Base-by-base conservation (phyloP, 805 yeast species). In the Candida odintsovae region DNA sequence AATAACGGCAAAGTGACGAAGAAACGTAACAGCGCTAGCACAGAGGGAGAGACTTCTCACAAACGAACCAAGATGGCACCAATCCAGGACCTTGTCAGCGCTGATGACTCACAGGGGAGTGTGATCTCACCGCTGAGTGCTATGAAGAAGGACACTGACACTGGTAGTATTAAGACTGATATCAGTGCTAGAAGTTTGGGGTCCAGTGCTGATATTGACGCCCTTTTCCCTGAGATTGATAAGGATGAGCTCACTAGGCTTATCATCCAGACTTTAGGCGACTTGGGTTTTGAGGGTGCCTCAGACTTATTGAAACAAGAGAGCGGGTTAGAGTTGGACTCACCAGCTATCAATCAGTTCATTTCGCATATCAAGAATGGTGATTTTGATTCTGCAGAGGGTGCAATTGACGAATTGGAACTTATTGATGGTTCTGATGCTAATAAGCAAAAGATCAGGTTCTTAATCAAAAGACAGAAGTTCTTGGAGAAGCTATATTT, bases 191-290 rank as follows among this genome's bases (percentile, higher is more conserved):
- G 13, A 8, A 11, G 19, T 8, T 16, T 16, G 11, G 20, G 3
- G 11, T 16, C 20, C 4, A 33, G 16, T 16, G 20, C 36, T 31
- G 38, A 42, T 49, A 26, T 44, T 1, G 37, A 20, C 1, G 9
- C 20, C n/a, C 12, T 44, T n/a, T 59, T 52, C 43, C 62, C 64
- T 7, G 50, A 51, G n/a, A 44, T 57, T 15, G 49, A 57, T 33
- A 47, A 39, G 19, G 50, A 50, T 19, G 76, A 78, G 54, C 63
- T 77, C 19, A 70, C 79, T 2, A 68, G 78, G 42, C 61, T 79
- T 25, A 57, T 79, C 37, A 71, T 78, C 33, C 81, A 78, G 51
- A 63, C 79, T 0, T 57, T 79, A 42, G 62, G 65, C 33, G 82
- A 77, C 47, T 50, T 79, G 47, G 82, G 82, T 5, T 77, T 72